phyloP scores from a whole-genome alignment of 2,329 filamentous ascomycete genomes.

The Calonectria hongkongensis region DNA sequence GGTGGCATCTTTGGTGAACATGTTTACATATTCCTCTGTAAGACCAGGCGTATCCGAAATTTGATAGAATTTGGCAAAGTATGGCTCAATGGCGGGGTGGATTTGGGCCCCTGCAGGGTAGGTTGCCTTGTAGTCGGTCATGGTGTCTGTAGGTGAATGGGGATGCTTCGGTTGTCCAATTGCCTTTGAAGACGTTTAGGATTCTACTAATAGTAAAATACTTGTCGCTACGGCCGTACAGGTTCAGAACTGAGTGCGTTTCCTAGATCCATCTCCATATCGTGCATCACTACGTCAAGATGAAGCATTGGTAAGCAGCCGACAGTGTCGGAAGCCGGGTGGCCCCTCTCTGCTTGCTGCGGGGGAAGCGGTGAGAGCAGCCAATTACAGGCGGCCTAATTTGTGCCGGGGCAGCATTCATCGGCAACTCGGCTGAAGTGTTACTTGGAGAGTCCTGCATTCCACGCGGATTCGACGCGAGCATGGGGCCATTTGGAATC shows the following conservation, averaged over 20 bases:
- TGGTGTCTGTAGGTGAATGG: not conserved
- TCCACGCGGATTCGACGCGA: not conserved
- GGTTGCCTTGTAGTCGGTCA: conserved; percentile 31
- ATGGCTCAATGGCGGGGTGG: conserved; percentile 50
- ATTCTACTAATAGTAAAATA: not conserved
- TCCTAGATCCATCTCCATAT: not conserved
- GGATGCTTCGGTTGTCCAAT: not conserved
- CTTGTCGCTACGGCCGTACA: not conserved
- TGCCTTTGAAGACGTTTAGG: not conserved
- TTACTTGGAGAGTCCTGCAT: conserved; percentile 28
- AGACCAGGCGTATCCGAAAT: conserved; percentile 56
- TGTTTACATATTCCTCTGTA: conserved; percentile 55
- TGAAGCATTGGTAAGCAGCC: not conserved
- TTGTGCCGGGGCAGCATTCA: not conserved
- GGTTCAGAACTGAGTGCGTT: not conserved
- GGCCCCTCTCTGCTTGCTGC: not conserved
- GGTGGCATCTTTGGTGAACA: conserved; percentile 55
- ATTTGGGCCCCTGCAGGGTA: conserved; percentile 38
- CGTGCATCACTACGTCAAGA: not conserved
- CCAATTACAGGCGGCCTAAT: conserved; percentile 23
- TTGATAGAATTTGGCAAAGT: conserved; percentile 57
- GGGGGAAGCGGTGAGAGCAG: not conserved
- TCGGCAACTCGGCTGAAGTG: conserved; percentile 31
- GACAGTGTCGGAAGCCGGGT: conserved; percentile 36
- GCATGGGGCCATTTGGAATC: conserved; percentile 12